Evolutionary conservation across 306 rosid genomes (phyloP).

Genomic region (Vigna reflexopilosa): DNA sequence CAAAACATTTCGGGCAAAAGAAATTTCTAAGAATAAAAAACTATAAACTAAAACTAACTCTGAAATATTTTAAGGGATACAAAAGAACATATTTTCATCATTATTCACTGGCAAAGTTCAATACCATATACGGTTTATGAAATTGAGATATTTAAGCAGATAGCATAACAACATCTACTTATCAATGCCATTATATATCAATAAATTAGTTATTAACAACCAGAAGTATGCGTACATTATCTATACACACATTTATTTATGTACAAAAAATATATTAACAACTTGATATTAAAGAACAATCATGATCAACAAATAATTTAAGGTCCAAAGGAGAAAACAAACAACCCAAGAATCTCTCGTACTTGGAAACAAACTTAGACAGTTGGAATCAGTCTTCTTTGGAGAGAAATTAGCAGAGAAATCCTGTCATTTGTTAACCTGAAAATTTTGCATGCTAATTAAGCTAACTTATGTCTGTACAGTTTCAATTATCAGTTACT

Average conservation of each 20-base stretch:
- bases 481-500: constrained; percentile 19
- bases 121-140: not conserved
- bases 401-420: constrained; percentile 37
- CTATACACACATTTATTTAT: constrained; percentile 45
- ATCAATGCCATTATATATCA: not conserved
- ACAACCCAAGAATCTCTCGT: constrained; percentile 44
- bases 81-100: no score
- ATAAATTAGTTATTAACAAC: constrained; percentile 36
- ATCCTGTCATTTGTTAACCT: constrained; percentile 52
- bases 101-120: not conserved
- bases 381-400: constrained; percentile 44
- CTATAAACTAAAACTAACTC: no score
- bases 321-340: constrained; percentile 42
- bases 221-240: constrained; percentile 9
- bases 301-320: constrained; percentile 35
- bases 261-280: constrained; percentile 43
- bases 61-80: no score
- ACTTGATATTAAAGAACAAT: constrained; percentile 30
- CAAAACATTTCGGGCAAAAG: no score
- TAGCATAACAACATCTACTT: constrained; percentile 4
- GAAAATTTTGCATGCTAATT: constrained; percentile 43
- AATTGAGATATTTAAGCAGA: constrained; percentile 14
- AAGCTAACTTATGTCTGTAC: constrained; percentile 35
- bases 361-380: constrained; percentile 37
- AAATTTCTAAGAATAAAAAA: no score